A percentile compares a stretch with the other conserved stretches of the same genome.
Conservation (phyloP, 768 basidiomycete species). For the Artomyces pyxidatus region DNA sequence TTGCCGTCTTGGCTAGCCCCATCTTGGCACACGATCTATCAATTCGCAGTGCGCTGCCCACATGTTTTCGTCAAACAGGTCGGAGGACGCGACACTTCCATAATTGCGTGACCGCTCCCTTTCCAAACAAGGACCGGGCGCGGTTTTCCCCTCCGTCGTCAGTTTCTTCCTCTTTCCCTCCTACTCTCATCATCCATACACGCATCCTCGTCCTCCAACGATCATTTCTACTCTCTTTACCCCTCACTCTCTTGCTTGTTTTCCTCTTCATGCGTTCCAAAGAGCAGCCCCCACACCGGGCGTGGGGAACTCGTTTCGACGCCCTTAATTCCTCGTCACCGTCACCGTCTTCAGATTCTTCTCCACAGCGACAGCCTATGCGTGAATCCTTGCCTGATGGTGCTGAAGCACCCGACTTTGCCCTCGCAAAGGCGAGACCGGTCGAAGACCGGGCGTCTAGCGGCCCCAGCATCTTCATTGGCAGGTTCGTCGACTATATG, state of each 20-base stretch:
- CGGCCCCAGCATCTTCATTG: constrained; percentile 78
- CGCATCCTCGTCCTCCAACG: neutral
- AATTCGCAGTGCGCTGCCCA: no score
- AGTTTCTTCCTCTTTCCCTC: neutral
- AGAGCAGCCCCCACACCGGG: constrained; percentile 30
- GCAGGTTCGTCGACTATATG: constrained; percentile 43
- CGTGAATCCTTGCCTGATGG: no score
- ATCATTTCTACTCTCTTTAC: constrained; percentile 1
- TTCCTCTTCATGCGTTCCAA: constrained; percentile 39
- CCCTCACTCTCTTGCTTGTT: constrained; percentile 11
- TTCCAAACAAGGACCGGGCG: no score
- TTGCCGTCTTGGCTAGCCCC: no score
- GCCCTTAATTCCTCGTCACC: constrained; percentile 47
- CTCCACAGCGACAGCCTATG: no score
- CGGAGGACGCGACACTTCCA: no score
- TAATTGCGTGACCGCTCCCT: no score
- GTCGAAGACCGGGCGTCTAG: constrained; percentile 44
- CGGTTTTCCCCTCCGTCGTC: no score
- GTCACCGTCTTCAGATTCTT: constrained; percentile 29
- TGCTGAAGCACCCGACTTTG: no score
- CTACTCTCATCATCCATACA: neutral
- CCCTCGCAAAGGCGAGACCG: constrained; percentile 1
- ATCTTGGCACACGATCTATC: no score
- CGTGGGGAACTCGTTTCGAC: constrained; percentile 72
- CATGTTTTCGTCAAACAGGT: no score